Percentiles rank a stretch among this genome's conserved stretches.
phyloP scores from a whole-genome alignment of 805 yeast genomes.

The Saturnispora bothae region DNA sequence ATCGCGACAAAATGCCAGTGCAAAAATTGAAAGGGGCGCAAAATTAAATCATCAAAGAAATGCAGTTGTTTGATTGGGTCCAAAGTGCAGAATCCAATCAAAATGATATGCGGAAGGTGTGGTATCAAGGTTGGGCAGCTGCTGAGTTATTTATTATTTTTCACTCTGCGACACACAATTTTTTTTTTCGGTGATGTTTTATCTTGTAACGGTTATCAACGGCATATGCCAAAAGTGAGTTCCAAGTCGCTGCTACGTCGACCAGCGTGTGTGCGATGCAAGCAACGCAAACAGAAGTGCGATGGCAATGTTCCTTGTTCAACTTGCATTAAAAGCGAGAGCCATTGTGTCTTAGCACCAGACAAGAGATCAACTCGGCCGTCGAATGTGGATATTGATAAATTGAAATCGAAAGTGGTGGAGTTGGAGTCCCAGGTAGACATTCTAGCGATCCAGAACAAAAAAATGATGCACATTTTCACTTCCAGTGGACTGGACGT shows the following conservation, averaged over 20 bases:
- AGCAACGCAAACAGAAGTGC: conserved; percentile 17
- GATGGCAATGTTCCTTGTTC: conserved; percentile 15
- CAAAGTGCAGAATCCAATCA: too few relatives aligned
- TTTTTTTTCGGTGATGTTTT: too few relatives aligned
- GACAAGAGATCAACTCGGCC: conserved; percentile 16
- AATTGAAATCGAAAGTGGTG: conserved; percentile 7
- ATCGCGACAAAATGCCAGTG: too few relatives aligned
- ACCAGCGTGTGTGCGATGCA: conserved; percentile 17
- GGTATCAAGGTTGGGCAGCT: too few relatives aligned
- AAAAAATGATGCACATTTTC: background rate
- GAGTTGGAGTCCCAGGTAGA: conserved; percentile 5
- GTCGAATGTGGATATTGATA: conserved; percentile 10
- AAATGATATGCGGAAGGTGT: too few relatives aligned
- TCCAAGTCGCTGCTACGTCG: background rate
- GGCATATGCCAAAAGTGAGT: conserved; percentile 1
- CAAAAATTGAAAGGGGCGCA: too few relatives aligned
- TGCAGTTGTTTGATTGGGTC: too few relatives aligned
- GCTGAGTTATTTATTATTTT: too few relatives aligned
- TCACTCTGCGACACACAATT: too few relatives aligned
- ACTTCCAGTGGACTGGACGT: background rate
- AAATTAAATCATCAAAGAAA: too few relatives aligned
- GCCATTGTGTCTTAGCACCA: conserved; percentile 10
- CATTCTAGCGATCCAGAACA: background rate
- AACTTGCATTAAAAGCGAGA: conserved; percentile 10
- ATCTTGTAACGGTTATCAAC: too few relatives aligned